Evolutionary conservation across 345 rosid genomes (phyloP), one percentile per base, ranked within the genome.

Genomic region (Brassica nigra): DNA sequence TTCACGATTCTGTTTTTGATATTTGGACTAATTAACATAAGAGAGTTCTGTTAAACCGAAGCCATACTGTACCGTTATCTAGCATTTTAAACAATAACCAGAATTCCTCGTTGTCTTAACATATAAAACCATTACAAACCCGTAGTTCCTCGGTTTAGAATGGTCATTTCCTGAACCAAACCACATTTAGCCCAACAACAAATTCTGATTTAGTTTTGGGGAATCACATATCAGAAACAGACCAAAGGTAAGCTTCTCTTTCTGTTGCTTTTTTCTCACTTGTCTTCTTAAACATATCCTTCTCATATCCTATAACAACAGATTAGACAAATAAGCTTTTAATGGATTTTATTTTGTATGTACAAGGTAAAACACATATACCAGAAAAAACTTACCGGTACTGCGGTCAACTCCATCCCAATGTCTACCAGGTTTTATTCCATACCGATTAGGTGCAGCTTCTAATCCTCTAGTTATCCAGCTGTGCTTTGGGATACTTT

Each of bases 321-420:
- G 42, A 39, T 12, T 7, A 76, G 31, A 78, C 9, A 55, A 9
- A 6, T 42, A 14, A 37, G 23, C 47, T 66, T 30, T 2, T 23
- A 39, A 28, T 23, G 30, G 9, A 18, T 16, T 61, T 29, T 8
- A 1, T 9, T 55, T 65, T 66, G 27, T 8, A 33, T 47, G 15
- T 6, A 5, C 3, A 47, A 29, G 12, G 44, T 9, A 74, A 68
- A 61, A 71, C 33, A 47, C 68, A 78, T 62, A 33, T 62, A 71
- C 27, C 6, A 6, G 68, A 64, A 76, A 15, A 11, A 63, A 67
- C 85, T 2, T 70, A 91, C 99, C 98, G 65, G 58, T 93, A 73
- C 99, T 95, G 52, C 96, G 96, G 76, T 93, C 97, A 4, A 95
- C 94, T 3, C 98, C 98, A 85, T 95, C 99, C 99, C 99, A 95